Conservation (phyloP, 768 basidiomycete species). For the Boletus barrowsii region DNA sequence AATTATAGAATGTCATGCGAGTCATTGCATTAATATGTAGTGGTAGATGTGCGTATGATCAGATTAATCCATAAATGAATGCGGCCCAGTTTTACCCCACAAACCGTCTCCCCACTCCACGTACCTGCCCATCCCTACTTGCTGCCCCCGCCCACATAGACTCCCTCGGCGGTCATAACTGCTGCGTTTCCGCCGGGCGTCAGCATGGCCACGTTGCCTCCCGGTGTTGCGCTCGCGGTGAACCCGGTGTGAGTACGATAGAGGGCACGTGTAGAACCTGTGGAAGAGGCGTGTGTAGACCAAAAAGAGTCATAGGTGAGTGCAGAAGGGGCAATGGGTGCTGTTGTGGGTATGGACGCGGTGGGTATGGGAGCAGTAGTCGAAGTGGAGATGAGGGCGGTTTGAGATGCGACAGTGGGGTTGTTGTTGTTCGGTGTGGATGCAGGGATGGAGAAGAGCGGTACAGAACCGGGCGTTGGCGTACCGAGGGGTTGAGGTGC, state of each 20-base stretch:
- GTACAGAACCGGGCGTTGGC: not conserved
- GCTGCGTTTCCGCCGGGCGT: conserved; percentile 31
- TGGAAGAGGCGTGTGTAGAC: conserved; percentile 47
- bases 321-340: conserved; percentile 22
- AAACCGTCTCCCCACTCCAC: not conserved
- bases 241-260: conserved; percentile 32
- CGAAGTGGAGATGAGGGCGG: not conserved
- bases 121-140: not conserved
- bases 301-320: conserved; percentile 64
- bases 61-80: conserved; percentile 25
- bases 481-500: not conserved
- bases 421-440: not conserved
- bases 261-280: conserved; percentile 25
- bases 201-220: conserved; percentile 31
- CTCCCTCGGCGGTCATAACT: conserved; percentile 31
- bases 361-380: not conserved
- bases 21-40: too few relatives aligned
- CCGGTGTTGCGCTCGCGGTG: conserved; percentile 21
- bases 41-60: conserved; percentile 6
- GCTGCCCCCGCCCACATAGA: conserved; percentile 28
- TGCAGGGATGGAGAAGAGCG: not conserved
- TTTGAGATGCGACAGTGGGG: not conserved
- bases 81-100: not conserved
- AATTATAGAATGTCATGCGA: too few relatives aligned
- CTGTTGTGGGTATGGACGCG: not conserved